These are phyloP conservation scores for Blastobotrys malaysiensis DNA, from an alignment of 1,139 yeast species.

Conservation along the genomic window DNA sequence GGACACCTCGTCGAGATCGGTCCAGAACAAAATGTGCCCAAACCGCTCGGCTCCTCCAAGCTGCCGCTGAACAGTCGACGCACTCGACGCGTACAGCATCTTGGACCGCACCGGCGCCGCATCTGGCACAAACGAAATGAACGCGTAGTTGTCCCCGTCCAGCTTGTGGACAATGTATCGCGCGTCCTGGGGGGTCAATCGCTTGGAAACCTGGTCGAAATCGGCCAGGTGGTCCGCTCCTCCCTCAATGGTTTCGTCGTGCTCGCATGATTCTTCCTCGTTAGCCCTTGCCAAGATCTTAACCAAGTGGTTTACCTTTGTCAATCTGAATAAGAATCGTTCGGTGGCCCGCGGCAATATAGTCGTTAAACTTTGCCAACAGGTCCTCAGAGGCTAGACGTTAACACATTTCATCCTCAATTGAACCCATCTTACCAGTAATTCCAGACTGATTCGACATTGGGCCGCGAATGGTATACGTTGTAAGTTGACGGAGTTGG, in stretches of 20 bases:
- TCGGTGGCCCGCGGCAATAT: background rate
- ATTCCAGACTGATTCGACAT: slow-evolving; percentile 6
- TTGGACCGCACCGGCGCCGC: slow-evolving; percentile 73
- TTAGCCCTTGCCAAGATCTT: too few species aligned
- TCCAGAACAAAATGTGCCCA: slow-evolving; percentile 50
- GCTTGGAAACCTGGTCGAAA: slow-evolving; percentile 36
- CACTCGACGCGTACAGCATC: slow-evolving; percentile 92
- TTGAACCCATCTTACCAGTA: slow-evolving; percentile 1
- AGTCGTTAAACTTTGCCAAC: background rate
- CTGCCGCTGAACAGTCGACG: slow-evolving; percentile 65
- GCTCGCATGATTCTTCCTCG: slow-evolving; percentile 32
- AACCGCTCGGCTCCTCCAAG: slow-evolving; percentile 64
- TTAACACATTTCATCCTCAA: too few species aligned
- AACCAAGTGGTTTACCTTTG: background rate
- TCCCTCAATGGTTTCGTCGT: slow-evolving; percentile 28
- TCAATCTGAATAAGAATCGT: background rate
- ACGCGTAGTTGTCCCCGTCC: slow-evolving; percentile 39
- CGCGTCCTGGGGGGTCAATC: slow-evolving; percentile 49
- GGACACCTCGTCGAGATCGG: slow-evolving; percentile 57
- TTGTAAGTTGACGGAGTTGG: background rate
- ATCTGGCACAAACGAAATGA: slow-evolving; percentile 86
- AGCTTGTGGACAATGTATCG: slow-evolving; percentile 52
- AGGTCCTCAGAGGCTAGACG: background rate
- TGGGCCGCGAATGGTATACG: background rate
- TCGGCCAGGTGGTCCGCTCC: slow-evolving; percentile 34